These are phyloP conservation scores for Corymbia calophylla DNA, from an alignment of 441 rosid species.

Conservation along the genomic window DNA sequence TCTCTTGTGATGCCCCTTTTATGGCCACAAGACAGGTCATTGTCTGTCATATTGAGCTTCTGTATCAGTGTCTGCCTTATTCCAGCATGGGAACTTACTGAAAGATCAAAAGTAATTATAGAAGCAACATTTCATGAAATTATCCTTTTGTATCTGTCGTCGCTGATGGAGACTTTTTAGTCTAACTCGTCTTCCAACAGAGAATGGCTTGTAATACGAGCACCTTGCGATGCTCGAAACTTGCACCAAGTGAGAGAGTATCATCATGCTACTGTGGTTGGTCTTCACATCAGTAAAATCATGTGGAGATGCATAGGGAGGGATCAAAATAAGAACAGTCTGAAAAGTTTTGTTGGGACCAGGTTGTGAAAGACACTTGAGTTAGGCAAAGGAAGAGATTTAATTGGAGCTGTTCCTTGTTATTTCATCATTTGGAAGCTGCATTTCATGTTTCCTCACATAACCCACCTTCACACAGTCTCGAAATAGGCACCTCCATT, in stretches of 20 bases:
- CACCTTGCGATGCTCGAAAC: background rate
- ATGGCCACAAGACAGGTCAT: background rate
- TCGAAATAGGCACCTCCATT: background rate
- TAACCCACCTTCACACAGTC: background rate
- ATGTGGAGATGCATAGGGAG: background rate
- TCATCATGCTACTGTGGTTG: background rate
- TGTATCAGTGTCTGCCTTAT: background rate
- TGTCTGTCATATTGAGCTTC: background rate
- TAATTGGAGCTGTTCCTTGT: background rate
- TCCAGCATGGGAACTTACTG: background rate
- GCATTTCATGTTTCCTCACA: background rate
- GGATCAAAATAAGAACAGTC: background rate
- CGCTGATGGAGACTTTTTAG: background rate
- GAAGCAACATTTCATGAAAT: background rate
- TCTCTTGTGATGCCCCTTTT: background rate
- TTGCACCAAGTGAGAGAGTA: background rate
- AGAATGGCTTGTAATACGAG: background rate
- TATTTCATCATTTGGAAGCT: background rate
- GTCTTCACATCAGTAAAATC: background rate
- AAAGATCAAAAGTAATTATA: background rate
- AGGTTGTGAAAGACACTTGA: background rate
- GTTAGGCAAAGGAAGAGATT: background rate
- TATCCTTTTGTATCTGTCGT: background rate
- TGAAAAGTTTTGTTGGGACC: background rate
- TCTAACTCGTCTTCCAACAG: background rate